These are phyloP conservation scores for Chaetomium sp. DNA, from an alignment of 2,329 filamentous ascomycete genomes.

Conservation along the genomic window DNA sequence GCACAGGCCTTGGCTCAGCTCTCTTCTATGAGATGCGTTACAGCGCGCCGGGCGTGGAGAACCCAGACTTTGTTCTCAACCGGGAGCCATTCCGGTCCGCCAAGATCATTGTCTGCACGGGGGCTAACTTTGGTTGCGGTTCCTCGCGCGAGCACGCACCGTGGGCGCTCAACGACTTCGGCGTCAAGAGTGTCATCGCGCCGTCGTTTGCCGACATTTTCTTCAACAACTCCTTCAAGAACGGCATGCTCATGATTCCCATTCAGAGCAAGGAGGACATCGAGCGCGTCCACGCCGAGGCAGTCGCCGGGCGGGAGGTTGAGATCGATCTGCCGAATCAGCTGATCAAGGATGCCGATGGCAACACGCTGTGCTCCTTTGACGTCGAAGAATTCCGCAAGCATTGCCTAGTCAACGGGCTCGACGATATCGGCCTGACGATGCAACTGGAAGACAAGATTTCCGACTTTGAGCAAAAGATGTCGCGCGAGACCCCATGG, in stretches of 20 bases:
- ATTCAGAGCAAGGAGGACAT: constrained; percentile 63
- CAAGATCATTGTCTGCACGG: constrained; percentile 88
- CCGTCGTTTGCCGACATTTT: constrained; percentile 87
- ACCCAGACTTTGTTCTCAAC: constrained; percentile 82
- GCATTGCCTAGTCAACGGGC: constrained; percentile 86
- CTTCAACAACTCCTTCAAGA: constrained; percentile 99
- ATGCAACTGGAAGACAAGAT: constrained; percentile 92
- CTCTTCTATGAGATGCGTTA: constrained; percentile 83
- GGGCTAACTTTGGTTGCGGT: constrained; percentile 92
- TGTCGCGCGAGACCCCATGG: constrained; percentile 78
- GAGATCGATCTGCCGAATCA: constrained; percentile 87
- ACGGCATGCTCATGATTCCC: constrained; percentile 88
- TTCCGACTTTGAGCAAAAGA: constrained; percentile 68
- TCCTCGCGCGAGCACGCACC: constrained; percentile 90
- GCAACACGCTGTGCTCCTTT: constrained; percentile 69
- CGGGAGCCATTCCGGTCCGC: constrained; percentile 73
- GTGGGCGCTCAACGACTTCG: constrained; percentile 94
- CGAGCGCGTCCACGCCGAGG: constrained; percentile 67
- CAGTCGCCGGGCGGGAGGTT: constrained; percentile 71
- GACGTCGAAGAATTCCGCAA: constrained; percentile 91
- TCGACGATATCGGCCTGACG: constrained; percentile 93
- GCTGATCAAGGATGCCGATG: constrained; percentile 67
- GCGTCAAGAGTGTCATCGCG: constrained; percentile 89
- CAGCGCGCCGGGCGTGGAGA: constrained; percentile 65
- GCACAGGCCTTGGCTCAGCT: constrained; percentile 81